A percentile compares a stretch with the other conserved stretches of the same genome.
phyloP scores from a whole-genome alignment of 331 rosid species.

The Cydonia oblonga region DNA sequence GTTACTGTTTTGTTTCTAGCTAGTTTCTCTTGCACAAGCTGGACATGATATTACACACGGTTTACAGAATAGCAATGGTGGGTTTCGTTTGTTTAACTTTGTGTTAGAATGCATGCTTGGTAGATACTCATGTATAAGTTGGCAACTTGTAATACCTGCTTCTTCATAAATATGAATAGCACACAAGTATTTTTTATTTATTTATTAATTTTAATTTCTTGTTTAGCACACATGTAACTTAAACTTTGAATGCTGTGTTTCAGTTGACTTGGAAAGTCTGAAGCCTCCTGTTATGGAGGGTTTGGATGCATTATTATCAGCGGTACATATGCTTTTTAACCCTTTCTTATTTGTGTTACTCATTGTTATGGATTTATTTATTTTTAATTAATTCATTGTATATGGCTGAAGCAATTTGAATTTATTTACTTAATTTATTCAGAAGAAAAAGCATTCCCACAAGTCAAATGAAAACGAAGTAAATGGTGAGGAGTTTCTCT shows the following conservation, averaged over 20 bases:
- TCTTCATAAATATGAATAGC: background rate
- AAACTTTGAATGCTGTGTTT: conserved; percentile 16
- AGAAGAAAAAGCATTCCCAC: conserved; percentile 51
- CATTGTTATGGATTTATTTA: background rate
- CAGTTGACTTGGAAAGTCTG: conserved; percentile 44
- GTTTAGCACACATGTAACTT: background rate
- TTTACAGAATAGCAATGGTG: conserved; percentile 46
- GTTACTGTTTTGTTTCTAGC: conserved; percentile 25
- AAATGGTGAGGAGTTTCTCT: conserved; percentile 39
- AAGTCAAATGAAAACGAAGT: conserved; percentile 30
- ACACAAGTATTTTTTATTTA: background rate
- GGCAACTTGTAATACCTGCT: background rate
- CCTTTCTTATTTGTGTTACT: background rate
- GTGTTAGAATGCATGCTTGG: background rate
- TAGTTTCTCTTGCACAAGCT: conserved; percentile 67
- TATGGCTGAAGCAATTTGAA: background rate
- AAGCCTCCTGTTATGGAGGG: conserved; percentile 77
- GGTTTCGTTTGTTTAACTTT: conserved; percentile 4
- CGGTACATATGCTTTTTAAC: conserved; percentile 18
- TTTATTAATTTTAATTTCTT: background rate
- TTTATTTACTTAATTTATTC: conserved; percentile 14
- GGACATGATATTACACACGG: conserved; percentile 58
- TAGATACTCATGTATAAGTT: background rate
- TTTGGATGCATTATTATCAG: conserved; percentile 33
- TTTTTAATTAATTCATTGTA: background rate